phyloP scores from a whole-genome alignment of 2,329 filamentous ascomycete species.

The Dactylonectria estremocensis region DNA sequence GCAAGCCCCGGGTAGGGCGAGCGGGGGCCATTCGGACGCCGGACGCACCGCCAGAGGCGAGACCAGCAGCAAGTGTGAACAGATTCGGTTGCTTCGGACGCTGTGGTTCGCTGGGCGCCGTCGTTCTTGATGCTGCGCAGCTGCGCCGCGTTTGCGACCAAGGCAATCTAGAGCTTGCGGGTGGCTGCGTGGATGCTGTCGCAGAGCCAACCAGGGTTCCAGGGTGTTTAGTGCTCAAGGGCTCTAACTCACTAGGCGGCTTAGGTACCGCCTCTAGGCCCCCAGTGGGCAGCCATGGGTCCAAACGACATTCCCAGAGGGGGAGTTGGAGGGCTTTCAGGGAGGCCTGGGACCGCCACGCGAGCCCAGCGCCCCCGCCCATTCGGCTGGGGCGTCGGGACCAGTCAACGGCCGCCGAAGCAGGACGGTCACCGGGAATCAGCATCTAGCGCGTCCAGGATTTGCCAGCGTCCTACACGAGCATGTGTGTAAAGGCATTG shows the following conservation, averaged over 20 bases:
- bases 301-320: conserved; percentile 25
- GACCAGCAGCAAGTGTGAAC: conserved; percentile 13
- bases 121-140: conserved; percentile 15
- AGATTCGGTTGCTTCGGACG: conserved; percentile 19
- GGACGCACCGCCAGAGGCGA: conserved; percentile 5
- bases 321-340: not conserved
- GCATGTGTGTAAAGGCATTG: conserved; percentile 10
- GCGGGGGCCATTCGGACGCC: conserved; percentile 15
- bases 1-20: conserved; percentile 13
- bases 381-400: conserved; percentile 17
- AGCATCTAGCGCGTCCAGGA: conserved; percentile 18
- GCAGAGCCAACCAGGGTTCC: conserved; percentile 24
- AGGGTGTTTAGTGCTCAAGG: not conserved
- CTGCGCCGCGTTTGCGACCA: conserved; percentile 14
- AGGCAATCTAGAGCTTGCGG: not conserved
- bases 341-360: conserved; percentile 26
- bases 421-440: conserved; percentile 3
- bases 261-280: too few relatives aligned
- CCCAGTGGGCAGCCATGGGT: not conserved
- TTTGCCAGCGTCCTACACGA: conserved; percentile 16
- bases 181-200: not conserved
- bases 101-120: conserved; percentile 25
- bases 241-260: too few relatives aligned
- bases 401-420: conserved; percentile 5
- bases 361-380: conserved; percentile 27